phyloP scores from a whole-genome alignment of 768 basidiomycete genomes.

The Postia placenta region DNA sequence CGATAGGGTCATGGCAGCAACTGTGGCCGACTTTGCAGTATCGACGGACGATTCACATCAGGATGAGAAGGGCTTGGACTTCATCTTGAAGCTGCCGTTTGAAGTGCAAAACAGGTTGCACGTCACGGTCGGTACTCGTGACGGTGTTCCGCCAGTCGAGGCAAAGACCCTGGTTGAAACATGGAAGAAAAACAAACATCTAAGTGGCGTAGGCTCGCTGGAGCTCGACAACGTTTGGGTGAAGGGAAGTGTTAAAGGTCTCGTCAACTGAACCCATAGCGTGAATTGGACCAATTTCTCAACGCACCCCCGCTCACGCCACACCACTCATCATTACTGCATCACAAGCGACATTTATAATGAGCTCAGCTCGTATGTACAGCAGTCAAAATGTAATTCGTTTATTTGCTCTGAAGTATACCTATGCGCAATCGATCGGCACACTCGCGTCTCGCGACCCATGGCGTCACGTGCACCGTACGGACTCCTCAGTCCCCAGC shows the following conservation, averaged over 20 bases:
- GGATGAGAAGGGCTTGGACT: slow-evolving; percentile 36
- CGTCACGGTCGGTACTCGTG: slow-evolving; percentile 78
- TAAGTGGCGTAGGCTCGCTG: slow-evolving; percentile 10
- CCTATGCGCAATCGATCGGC: no score
- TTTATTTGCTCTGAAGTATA: no score
- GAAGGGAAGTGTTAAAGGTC: slow-evolving; percentile 20
- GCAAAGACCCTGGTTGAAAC: slow-evolving; percentile 57
- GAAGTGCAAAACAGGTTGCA: slow-evolving; percentile 56
- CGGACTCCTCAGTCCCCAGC: no score
- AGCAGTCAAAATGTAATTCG: no score
- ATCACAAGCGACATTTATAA: no score
- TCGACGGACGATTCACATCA: slow-evolving; percentile 25
- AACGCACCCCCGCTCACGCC: no score
- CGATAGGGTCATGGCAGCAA: slow-evolving; percentile 72
- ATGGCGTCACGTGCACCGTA: no score
- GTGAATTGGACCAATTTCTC: no score
- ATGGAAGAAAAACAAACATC: slow-evolving; percentile 35
- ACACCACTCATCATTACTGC: no score
- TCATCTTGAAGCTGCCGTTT: slow-evolving; percentile 41
- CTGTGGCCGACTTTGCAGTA: slow-evolving; percentile 53
- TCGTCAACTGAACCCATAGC: slow-evolving; percentile 4
- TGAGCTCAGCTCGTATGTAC: no score
- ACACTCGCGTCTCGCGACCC: no score
- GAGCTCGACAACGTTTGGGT: slow-evolving; percentile 20
- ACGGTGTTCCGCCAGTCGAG: slow-evolving; percentile 56